phyloP scores from a whole-genome alignment of 2,329 filamentous ascomycete genomes.

The Lithohypha guttulata region DNA sequence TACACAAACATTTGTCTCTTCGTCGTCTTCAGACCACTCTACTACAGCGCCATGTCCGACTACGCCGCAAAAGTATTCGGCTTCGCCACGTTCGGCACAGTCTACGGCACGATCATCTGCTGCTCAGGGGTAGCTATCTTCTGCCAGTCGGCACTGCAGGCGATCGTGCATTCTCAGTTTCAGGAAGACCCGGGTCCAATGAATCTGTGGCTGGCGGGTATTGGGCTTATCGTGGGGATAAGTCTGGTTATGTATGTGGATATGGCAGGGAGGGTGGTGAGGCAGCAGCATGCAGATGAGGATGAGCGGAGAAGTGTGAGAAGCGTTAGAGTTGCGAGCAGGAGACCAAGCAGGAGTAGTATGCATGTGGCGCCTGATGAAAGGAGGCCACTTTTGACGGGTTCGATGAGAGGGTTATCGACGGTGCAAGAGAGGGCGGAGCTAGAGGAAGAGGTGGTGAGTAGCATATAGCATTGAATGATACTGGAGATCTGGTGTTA shows the following conservation, averaged over 20 bases:
- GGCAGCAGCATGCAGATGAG: slow-evolving; percentile 1
- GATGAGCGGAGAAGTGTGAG: slow-evolving; percentile 6
- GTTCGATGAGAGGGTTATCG: neutral
- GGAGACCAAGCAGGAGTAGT: slow-evolving; percentile 2
- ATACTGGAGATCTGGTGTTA: no score
- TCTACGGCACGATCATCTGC: slow-evolving; percentile 84
- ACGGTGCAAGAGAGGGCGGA: slow-evolving; percentile 4
- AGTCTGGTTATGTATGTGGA: slow-evolving; percentile 47
- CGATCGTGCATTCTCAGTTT: slow-evolving; percentile 63
- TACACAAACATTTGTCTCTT: slow-evolving; percentile 76
- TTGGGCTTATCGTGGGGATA: slow-evolving; percentile 55
- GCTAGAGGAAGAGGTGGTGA: neutral
- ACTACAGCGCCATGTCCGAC: slow-evolving; percentile 84
- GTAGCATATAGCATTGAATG: neutral
- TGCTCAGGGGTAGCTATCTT: slow-evolving; percentile 76
- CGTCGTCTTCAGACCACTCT: slow-evolving; percentile 75
- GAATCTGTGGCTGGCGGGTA: slow-evolving; percentile 55
- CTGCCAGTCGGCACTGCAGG: slow-evolving; percentile 67
- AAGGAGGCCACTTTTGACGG: neutral
- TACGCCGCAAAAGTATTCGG: slow-evolving; percentile 88
- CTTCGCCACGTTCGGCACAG: slow-evolving; percentile 80
- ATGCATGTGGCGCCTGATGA: neutral
- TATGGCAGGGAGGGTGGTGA: neutral
- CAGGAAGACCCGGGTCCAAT: slow-evolving; percentile 64
- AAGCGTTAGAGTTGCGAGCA: slow-evolving; percentile 1